Percentiles rank a stretch among this genome's conserved stretches.
These are phyloP conservation scores for Pelargonium cotyledonis DNA, from an alignment of 441 rosid genomes.

Conservation along the genomic window DNA sequence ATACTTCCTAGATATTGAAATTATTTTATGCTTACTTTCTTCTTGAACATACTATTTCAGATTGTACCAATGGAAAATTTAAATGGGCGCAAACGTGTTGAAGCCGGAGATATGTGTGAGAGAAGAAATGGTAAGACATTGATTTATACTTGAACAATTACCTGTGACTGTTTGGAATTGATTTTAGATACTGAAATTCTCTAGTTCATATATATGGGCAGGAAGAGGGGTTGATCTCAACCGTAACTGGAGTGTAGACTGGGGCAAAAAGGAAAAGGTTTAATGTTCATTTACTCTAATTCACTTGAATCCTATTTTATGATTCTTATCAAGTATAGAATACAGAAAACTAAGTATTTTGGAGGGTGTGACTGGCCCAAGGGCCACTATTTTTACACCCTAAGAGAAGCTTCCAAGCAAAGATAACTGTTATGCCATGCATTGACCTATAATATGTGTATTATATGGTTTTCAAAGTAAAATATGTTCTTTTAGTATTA, in stretches of 20 bases:
- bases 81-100: constrained; percentile 26
- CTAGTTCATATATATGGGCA: constrained; percentile 26
- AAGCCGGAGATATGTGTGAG: constrained; percentile 27
- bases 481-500: too few relatives aligned
- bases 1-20: background rate
- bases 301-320: constrained; percentile 4
- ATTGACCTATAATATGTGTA: background rate
- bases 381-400: background rate
- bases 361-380: background rate
- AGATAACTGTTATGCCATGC: constrained; percentile 1
- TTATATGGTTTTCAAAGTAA: background rate
- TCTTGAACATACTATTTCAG: constrained; percentile 8
- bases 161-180: constrained; percentile 13
- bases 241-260: constrained; percentile 96
- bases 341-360: background rate
- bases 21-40: background rate
- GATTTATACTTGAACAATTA: background rate
- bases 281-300: constrained; percentile 1
- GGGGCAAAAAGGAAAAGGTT: constrained; percentile 99
- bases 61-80: constrained; percentile 26
- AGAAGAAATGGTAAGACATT: constrained; percentile 21
- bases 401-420: background rate
- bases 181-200: constrained; percentile 11
- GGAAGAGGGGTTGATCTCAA: constrained; percentile 99
- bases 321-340: background rate